Evolutionary conservation across 2,329 filamentous ascomycete species (phyloP).

Genomic region (Pyricularia sp.): DNA sequence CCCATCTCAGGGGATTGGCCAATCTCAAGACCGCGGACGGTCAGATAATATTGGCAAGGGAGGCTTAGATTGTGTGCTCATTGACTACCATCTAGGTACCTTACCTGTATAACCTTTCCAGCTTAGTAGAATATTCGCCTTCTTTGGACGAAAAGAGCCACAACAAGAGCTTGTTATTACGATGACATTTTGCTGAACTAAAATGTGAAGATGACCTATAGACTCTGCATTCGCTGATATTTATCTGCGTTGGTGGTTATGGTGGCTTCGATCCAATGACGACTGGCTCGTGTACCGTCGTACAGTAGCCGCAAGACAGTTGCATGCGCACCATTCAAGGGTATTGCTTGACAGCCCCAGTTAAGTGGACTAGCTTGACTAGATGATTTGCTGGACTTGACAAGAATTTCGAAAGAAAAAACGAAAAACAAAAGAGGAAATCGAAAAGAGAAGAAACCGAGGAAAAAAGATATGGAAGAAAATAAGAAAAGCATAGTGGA

Average conservation of each 20-base stretch:
- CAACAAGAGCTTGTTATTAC: background rate
- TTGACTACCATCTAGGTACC: background rate
- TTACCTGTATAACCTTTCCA: background rate
- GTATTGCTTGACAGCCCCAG: background rate
- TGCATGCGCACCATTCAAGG: background rate
- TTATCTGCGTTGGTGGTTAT: background rate
- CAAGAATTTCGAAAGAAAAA: background rate
- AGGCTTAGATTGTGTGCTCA: background rate
- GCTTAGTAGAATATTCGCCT: background rate
- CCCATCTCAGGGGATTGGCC: constrained; percentile 25
- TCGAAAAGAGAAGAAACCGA: too few relatives aligned
- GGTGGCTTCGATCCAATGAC: background rate
- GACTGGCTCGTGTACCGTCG: background rate
- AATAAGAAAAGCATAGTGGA: background rate
- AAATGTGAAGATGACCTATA: background rate
- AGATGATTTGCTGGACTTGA: background rate
- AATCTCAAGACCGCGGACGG: constrained; percentile 3
- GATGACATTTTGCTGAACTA: background rate
- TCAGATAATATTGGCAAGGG: background rate
- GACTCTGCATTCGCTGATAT: background rate
- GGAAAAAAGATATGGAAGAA: too few relatives aligned
- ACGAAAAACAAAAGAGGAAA: background rate
- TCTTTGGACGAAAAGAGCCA: background rate
- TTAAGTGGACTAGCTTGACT: background rate
- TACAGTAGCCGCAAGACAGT: background rate